Percentiles rank a stretch among this genome's conserved stretches.
phyloP scores from a whole-genome alignment of 2,329 filamentous ascomycete genomes.

The Chaetomium sp. region DNA sequence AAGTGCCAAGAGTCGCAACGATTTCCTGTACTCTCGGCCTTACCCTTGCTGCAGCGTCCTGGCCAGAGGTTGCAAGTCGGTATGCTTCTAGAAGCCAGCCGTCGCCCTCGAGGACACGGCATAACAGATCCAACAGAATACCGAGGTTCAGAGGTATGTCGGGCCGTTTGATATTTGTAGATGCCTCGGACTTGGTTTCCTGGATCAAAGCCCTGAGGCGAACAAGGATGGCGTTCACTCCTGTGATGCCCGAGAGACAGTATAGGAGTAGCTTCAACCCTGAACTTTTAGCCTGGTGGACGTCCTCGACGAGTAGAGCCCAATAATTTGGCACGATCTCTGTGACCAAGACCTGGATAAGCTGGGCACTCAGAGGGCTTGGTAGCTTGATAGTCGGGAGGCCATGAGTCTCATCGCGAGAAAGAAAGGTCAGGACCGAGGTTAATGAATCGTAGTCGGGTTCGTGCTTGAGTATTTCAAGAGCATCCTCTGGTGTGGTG shows the following conservation, averaged over 20 bases:
- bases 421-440: conserved; percentile 56
- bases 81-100: conserved; percentile 45
- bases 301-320: conserved; percentile 59
- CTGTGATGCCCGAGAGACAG: conserved; percentile 72
- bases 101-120: conserved; percentile 45
- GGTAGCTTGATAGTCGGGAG: conserved; percentile 63
- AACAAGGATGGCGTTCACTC: conserved; percentile 75
- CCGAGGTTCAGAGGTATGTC: conserved; percentile 49
- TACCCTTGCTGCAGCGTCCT: conserved; percentile 31
- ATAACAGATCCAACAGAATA: conserved; percentile 50
- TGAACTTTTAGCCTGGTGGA: conserved; percentile 34
- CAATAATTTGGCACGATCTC: conserved; percentile 83
- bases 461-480: conserved; percentile 63
- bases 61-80: conserved; percentile 36
- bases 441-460: conserved; percentile 62
- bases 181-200: conserved; percentile 46
- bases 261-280: conserved; percentile 57
- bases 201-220: conserved; percentile 65
- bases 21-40: conserved; percentile 49
- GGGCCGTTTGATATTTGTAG: conserved; percentile 44
- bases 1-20: conserved; percentile 50
- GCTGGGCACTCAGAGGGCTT: conserved; percentile 69
- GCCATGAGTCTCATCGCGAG: conserved; percentile 35
- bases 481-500: conserved; percentile 51
- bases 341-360: conserved; percentile 73